A percentile compares a stretch with the other conserved stretches of the same genome.
phyloP scores from a whole-genome alignment of 192 early-diverging fungal genomes.

The Backusella tarrabulga region DNA sequence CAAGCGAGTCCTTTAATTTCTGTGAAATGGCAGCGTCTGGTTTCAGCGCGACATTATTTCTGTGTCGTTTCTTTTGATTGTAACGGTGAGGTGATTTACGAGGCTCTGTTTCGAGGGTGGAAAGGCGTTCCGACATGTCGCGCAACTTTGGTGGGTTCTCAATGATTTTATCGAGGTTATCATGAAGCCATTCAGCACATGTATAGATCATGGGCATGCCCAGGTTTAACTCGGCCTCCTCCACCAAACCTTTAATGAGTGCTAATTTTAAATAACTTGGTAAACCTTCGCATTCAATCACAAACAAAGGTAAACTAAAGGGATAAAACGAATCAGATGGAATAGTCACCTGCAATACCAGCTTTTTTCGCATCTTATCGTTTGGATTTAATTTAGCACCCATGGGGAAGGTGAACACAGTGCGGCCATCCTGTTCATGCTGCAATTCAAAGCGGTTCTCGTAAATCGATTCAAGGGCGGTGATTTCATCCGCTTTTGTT shows the following conservation, averaged over 20 bases:
- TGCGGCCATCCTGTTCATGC: neutral
- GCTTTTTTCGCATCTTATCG: neutral
- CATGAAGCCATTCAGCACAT: slow-evolving; percentile 56
- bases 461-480: slow-evolving; percentile 69
- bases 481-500: slow-evolving; percentile 56
- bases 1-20: slow-evolving; percentile 9
- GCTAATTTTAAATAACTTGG: slow-evolving; percentile 72
- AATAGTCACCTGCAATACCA: slow-evolving; percentile 42
- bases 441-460: slow-evolving; percentile 47
- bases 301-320: slow-evolving; percentile 55
- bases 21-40: slow-evolving; percentile 5
- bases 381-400: neutral
- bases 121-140: slow-evolving; percentile 39
- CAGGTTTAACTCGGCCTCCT: slow-evolving; percentile 39
- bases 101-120: neutral
- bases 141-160: slow-evolving; percentile 48
- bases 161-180: slow-evolving; percentile 44
- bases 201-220: slow-evolving; percentile 59
- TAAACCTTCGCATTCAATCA: slow-evolving; percentile 61
- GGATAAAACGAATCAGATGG: slow-evolving; percentile 64
- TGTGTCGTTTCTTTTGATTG: neutral
- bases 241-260: slow-evolving; percentile 49
- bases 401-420: neutral
- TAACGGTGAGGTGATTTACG: slow-evolving; percentile 7
- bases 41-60: neutral